Percentiles rank a stretch among this genome's conserved stretches.
Conservation (phyloP, 1,284 basidiomycete species). For the Leccinum variabile region DNA sequence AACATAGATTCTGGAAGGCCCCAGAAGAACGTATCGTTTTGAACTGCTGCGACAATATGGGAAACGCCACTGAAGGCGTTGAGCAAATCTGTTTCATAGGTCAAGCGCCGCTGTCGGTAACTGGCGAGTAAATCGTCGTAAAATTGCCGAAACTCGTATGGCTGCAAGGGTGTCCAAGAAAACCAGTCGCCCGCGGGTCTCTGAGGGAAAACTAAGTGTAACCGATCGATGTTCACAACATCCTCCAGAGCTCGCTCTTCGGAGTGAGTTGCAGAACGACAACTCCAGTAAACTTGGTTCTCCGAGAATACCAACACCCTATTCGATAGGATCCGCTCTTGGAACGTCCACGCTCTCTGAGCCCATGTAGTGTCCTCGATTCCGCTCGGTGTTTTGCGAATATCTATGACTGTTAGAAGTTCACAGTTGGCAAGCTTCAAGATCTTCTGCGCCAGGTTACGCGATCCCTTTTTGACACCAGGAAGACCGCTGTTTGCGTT, state of each 20-base stretch:
- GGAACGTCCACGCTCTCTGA: slow-evolving; percentile 26
- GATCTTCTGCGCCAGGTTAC: slow-evolving; percentile 10
- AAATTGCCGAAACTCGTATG: not conserved
- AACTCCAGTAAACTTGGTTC: slow-evolving; percentile 24
- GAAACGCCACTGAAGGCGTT: slow-evolving; percentile 16
- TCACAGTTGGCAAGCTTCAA: slow-evolving; percentile 12
- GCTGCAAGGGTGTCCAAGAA: slow-evolving; percentile 5
- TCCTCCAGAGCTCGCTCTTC: slow-evolving; percentile 15
- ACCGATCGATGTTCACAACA: not conserved
- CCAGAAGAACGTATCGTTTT: slow-evolving; percentile 21
- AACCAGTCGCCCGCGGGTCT: not conserved
- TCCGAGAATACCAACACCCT: slow-evolving; percentile 24
- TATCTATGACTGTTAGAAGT: slow-evolving; percentile 18
- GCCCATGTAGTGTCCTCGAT: slow-evolving; percentile 16
- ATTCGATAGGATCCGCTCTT: slow-evolving; percentile 21
- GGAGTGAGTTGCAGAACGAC: slow-evolving; percentile 12
- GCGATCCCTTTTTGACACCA: slow-evolving; percentile 7
- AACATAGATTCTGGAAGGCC: slow-evolving; percentile 21
- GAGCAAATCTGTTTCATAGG: slow-evolving; percentile 17
- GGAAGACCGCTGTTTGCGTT: slow-evolving; percentile 19
- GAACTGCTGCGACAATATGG: slow-evolving; percentile 8
- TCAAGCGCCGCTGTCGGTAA: slow-evolving; percentile 17
- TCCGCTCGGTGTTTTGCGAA: not conserved
- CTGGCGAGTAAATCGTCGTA: slow-evolving; percentile 8
- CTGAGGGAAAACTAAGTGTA: slow-evolving; percentile 6